phyloP scores from a whole-genome alignment of 106 monocot genomes.

The Iris macrosiphon region DNA sequence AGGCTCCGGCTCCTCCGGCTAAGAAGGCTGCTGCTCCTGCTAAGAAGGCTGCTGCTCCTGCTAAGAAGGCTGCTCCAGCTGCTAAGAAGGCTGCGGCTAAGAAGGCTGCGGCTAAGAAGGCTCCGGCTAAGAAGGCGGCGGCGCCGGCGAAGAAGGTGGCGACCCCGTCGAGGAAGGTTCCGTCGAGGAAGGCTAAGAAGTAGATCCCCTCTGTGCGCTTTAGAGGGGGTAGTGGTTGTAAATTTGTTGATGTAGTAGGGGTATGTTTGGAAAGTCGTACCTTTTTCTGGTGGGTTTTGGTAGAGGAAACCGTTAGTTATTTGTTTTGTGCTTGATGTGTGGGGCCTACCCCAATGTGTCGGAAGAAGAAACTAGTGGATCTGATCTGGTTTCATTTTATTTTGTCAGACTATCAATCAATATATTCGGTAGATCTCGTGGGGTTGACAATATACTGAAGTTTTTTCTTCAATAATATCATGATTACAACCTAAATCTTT shows the following conservation, averaged over 20 bases:
- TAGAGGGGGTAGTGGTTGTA: not conserved
- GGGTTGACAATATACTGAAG: too few relatives aligned
- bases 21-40: slow-evolving; percentile 2
- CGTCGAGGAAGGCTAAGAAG: slow-evolving; percentile 37
- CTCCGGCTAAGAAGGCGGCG: slow-evolving; percentile 10
- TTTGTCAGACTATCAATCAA: too few relatives aligned
- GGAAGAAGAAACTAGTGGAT: too few relatives aligned
- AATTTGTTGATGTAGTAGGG: not conserved
- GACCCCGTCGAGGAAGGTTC: slow-evolving; percentile 24
- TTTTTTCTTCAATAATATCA: too few relatives aligned
- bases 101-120: slow-evolving; percentile 11
- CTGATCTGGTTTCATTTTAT: too few relatives aligned
- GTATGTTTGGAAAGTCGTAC: not conserved
- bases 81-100: slow-evolving; percentile 9
- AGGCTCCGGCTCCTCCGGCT: not conserved
- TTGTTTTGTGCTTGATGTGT: too few relatives aligned
- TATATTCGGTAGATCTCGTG: too few relatives aligned
- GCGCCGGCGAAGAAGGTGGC: too few relatives aligned
- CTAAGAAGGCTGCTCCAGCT: not conserved
- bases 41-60: not conserved
- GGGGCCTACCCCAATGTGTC: too few relatives aligned
- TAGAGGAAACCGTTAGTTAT: not conserved
- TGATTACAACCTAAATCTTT: too few relatives aligned
- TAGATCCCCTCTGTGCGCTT: slow-evolving; percentile 1
- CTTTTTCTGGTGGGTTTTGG: not conserved